phyloP scores from a whole-genome alignment of 257 asterid species.

The Gentiana straminea region DNA sequence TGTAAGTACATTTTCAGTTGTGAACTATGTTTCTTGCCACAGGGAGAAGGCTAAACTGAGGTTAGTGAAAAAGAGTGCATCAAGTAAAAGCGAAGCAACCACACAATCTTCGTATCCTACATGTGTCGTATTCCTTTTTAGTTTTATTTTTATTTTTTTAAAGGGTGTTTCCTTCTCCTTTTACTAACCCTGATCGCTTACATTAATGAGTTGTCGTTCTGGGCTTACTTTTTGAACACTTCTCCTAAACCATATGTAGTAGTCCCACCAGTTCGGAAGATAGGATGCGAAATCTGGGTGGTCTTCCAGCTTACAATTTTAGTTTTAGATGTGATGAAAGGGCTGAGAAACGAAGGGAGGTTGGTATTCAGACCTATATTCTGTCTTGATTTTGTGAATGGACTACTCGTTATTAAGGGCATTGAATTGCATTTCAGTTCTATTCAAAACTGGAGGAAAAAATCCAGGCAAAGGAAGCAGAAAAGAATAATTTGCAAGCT shows the following conservation, averaged over 20 bases:
- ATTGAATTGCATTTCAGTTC: constrained; percentile 34
- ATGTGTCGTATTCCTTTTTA: neutral
- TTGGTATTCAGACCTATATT: constrained; percentile 20
- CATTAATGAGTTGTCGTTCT: constrained; percentile 1
- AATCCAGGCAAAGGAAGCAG: constrained; percentile 86
- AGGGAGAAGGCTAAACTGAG: constrained; percentile 23
- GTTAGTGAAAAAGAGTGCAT: constrained; percentile 24
- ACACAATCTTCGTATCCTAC: constrained; percentile 29
- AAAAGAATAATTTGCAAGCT: constrained; percentile 63
- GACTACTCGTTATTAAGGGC: constrained; percentile 6
- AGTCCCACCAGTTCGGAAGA: constrained; percentile 65
- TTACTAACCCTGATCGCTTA: neutral
- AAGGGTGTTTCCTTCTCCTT: too few species aligned
- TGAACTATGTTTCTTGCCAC: neutral
- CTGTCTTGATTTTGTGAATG: constrained; percentile 2
- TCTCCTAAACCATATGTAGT: constrained; percentile 45
- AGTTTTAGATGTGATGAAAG: constrained; percentile 89
- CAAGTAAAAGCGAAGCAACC: constrained; percentile 20
- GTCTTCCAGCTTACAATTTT: constrained; percentile 71
- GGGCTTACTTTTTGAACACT: constrained; percentile 6
- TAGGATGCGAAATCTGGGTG: constrained; percentile 49
- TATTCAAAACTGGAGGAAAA: constrained; percentile 89
- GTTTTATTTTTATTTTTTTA: neutral
- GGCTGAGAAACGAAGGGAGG: constrained; percentile 96
- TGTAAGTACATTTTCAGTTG: too few species aligned